phyloP scores from a whole-genome alignment of 2,329 filamentous ascomycete species.

The Microascus cirrosus region DNA sequence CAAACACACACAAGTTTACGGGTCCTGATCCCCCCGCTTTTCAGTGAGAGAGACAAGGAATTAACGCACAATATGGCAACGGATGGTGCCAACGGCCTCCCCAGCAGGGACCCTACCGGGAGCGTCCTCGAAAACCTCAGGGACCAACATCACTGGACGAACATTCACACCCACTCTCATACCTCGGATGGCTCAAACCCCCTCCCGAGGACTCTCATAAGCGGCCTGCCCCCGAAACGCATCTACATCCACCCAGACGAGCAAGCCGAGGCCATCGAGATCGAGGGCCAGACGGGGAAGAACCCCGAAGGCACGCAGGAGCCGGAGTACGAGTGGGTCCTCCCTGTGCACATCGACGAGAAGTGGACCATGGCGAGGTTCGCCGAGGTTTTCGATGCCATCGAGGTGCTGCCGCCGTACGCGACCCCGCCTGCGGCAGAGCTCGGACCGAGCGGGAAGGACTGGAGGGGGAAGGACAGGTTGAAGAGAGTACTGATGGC shows the following conservation, averaged over 20 bases:
- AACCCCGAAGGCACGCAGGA: conserved; percentile 27
- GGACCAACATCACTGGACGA: conserved; percentile 66
- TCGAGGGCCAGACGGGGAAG: conserved; percentile 36
- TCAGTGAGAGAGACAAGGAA: not conserved
- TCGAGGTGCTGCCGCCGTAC: conserved; percentile 27
- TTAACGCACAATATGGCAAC: not conserved
- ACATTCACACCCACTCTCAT: conserved; percentile 41
- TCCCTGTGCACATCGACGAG: conserved; percentile 63
- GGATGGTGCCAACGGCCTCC: not conserved
- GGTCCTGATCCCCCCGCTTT: not conserved
- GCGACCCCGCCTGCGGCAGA: conserved; percentile 11
- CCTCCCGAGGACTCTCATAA: conserved; percentile 50
- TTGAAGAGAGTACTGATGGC: conserved; percentile 64
- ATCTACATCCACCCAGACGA: conserved; percentile 76
- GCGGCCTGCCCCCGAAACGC: conserved; percentile 60
- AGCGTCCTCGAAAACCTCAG: conserved; percentile 60
- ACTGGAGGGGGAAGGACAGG: conserved; percentile 32
- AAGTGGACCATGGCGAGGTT: conserved; percentile 59
- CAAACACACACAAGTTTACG: not conserved
- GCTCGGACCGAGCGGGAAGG: conserved; percentile 17
- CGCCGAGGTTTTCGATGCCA: conserved; percentile 57
- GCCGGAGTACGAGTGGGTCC: conserved; percentile 62
- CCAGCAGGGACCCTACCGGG: conserved; percentile 14
- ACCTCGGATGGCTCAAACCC: conserved; percentile 24
- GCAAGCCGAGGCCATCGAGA: conserved; percentile 61